Percentiles rank a stretch among this genome's conserved stretches.
These are phyloP conservation scores for Prinsepia uniflora DNA, from an alignment of 306 rosid genomes.

Conservation along the genomic window DNA sequence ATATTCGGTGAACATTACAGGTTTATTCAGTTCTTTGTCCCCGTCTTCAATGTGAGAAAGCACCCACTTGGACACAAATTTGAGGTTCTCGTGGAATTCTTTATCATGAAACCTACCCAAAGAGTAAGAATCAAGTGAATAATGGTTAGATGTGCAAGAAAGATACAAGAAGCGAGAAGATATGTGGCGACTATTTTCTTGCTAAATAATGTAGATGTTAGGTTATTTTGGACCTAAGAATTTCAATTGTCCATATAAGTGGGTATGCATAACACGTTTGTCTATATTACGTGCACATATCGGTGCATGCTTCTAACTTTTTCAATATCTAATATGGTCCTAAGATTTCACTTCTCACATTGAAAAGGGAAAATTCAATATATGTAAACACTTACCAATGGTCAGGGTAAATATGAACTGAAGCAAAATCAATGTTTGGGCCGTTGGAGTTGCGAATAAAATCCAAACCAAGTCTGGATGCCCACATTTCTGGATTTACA, in stretches of 20 bases:
- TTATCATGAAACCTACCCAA: conserved; percentile 56
- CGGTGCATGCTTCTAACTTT: not conserved
- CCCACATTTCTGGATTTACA: conserved; percentile 88
- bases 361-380: not conserved
- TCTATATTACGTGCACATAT: too few relatives aligned
- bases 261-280: too few relatives aligned
- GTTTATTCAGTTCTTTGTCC: conserved; percentile 63
- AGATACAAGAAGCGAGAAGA: not conserved
- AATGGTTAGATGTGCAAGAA: not conserved
- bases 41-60: conserved; percentile 92
- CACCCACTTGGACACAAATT: conserved; percentile 85
- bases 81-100: conserved; percentile 54
- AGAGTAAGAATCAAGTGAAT: not conserved
- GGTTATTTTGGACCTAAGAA: too few relatives aligned
- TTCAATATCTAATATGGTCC: not conserved
- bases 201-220: too few relatives aligned
- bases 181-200: too few relatives aligned
- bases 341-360: not conserved
- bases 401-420: conserved; percentile 91
- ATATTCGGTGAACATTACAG: conserved; percentile 85
- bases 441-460: conserved; percentile 72
- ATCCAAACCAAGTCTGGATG: conserved; percentile 89
- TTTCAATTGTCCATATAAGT: not conserved
- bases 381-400: conserved; percentile 63
- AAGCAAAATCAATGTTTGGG: conserved; percentile 70